These are phyloP conservation scores for Claviceps humidiphila DNA, from an alignment of 2,329 filamentous ascomycete species.

Conservation along the genomic window DNA sequence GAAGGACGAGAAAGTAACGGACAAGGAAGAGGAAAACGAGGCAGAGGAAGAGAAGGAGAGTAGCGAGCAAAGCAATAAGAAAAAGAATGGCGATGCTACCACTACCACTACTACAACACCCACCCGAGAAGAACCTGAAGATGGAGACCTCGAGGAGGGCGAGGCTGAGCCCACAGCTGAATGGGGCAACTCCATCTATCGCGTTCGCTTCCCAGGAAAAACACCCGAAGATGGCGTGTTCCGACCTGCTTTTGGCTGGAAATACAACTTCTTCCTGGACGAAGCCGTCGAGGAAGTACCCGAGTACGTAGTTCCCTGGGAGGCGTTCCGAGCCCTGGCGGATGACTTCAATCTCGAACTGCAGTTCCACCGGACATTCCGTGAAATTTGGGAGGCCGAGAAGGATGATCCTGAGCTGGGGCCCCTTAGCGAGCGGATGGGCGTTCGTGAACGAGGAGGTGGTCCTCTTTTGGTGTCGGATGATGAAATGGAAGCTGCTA, in stretches of 20 bases:
- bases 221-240: constrained; percentile 82
- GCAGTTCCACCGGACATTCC: constrained; percentile 83
- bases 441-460: constrained; percentile 60
- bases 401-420: constrained; percentile 74
- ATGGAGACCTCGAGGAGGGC: constrained; percentile 44
- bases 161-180: constrained; percentile 53
- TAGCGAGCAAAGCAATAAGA: constrained; percentile 3
- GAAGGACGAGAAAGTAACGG: neutral
- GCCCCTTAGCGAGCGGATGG: constrained; percentile 87
- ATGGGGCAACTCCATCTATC: constrained; percentile 92
- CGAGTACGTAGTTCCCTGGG: constrained; percentile 97
- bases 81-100: constrained; percentile 6
- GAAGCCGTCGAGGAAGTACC: constrained; percentile 94
- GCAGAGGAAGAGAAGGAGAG: neutral
- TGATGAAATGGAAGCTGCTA: constrained; percentile 85
- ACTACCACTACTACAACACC: constrained; percentile 5
- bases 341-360: constrained; percentile 95
- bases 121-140: constrained; percentile 19
- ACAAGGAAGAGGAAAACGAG: neutral
- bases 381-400: constrained; percentile 84
- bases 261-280: constrained; percentile 91
- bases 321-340: constrained; percentile 86
- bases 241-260: constrained; percentile 91
- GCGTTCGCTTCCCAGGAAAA: constrained; percentile 72
- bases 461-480: constrained; percentile 58